Evolutionary conservation across 2,329 filamentous ascomycete genomes (phyloP).

Genomic region (Cercospora janseana): DNA sequence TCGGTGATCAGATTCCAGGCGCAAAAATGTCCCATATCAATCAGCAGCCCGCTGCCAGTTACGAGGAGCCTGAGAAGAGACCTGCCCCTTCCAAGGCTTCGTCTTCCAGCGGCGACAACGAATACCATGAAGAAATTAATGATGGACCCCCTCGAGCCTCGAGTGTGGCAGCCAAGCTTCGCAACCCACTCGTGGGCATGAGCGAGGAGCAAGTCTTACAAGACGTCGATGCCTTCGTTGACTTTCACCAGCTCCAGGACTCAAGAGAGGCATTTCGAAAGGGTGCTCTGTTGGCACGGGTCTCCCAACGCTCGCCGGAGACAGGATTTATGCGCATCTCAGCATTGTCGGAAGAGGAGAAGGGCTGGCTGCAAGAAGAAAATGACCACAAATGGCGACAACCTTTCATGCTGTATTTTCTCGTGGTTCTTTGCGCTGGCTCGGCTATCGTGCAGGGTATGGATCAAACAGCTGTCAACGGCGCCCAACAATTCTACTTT

Average conservation of each 20-base stretch:
- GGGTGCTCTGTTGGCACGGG: slow-evolving; percentile 31
- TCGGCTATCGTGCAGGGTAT: slow-evolving; percentile 58
- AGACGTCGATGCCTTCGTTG: slow-evolving; percentile 31
- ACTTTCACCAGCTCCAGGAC: slow-evolving; percentile 27
- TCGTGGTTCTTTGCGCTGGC: slow-evolving; percentile 46
- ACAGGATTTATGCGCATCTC: slow-evolving; percentile 28
- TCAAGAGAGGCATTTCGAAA: slow-evolving; percentile 29
- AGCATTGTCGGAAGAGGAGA: slow-evolving; percentile 59
- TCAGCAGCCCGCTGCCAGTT: slow-evolving; percentile 12
- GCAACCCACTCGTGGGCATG: slow-evolving; percentile 34
- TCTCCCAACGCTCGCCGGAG: slow-evolving; percentile 26
- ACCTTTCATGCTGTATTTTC: slow-evolving; percentile 65
- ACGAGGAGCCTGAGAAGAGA: slow-evolving; percentile 22
- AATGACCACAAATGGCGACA: slow-evolving; percentile 68
- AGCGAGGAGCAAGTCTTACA: slow-evolving; percentile 29
- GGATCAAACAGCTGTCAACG: slow-evolving; percentile 53
- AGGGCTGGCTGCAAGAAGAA: slow-evolving; percentile 58
- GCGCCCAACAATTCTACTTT: slow-evolving; percentile 34
- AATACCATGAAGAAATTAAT: slow-evolving; percentile 17
- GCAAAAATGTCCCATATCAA: not conserved
- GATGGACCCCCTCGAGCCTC: slow-evolving; percentile 18
- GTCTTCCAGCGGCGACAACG: slow-evolving; percentile 16
- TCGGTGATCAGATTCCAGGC: not conserved
- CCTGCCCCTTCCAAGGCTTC: slow-evolving; percentile 18
- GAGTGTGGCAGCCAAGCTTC: slow-evolving; percentile 28